A percentile compares a stretch with the other conserved stretches of the same genome.
Conservation (phyloP, 1,284 basidiomycete species). For the Cystobasidium sp. region DNA sequence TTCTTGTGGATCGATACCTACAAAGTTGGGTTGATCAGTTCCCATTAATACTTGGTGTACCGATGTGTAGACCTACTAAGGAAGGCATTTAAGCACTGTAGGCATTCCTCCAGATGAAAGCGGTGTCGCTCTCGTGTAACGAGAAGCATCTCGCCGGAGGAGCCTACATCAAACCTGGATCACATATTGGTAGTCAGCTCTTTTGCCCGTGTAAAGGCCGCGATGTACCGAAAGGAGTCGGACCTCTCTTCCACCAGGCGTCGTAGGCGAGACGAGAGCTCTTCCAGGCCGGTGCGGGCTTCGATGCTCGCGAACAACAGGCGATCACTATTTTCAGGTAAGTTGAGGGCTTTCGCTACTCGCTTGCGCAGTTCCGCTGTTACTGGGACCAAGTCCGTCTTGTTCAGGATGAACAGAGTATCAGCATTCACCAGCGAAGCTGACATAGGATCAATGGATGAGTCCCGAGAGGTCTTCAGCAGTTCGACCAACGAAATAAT, state of each 20-base stretch:
- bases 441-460: slow-evolving; percentile 45
- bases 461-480: background rate
- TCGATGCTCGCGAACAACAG: slow-evolving; percentile 63
- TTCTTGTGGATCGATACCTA: slow-evolving; percentile 51
- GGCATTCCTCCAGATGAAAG: slow-evolving; percentile 70
- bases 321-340: slow-evolving; percentile 15
- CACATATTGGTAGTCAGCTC: background rate
- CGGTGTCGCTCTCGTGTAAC: slow-evolving; percentile 80
- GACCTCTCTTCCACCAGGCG: slow-evolving; percentile 65
- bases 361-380: background rate
- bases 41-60: background rate
- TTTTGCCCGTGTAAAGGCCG: background rate
- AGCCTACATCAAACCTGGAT: slow-evolving; percentile 48
- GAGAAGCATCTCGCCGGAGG: slow-evolving; percentile 63
- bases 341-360: background rate
- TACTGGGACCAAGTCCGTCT: slow-evolving; percentile 38
- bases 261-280: slow-evolving; percentile 67
- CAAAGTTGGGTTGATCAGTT: slow-evolving; percentile 9
- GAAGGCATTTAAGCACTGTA: slow-evolving; percentile 70
- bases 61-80: slow-evolving; percentile 60
- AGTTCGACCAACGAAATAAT: slow-evolving; percentile 71
- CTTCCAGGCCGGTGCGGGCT: slow-evolving; percentile 64
- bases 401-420: slow-evolving; percentile 50
- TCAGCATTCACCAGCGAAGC: slow-evolving; percentile 44
- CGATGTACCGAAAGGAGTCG: slow-evolving; percentile 36